Evolutionary conservation across 495 filamentous ascomycete species (phyloP).

Genomic region (Hypomontagnella submonticulosa): DNA sequence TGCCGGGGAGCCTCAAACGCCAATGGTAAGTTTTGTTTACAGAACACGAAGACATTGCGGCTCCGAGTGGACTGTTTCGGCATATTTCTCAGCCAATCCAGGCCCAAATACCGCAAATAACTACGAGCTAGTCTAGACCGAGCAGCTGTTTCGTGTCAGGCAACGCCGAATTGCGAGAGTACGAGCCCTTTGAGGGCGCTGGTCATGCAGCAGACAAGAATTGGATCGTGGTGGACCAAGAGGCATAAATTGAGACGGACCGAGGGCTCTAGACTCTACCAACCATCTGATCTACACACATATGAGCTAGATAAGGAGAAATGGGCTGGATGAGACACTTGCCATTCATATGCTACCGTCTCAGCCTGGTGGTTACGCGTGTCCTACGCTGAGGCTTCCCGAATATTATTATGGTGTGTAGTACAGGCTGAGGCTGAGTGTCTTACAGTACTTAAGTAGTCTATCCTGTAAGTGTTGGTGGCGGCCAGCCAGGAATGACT

Average conservation of each 20-base stretch:
- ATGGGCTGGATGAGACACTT: slow-evolving; percentile 23
- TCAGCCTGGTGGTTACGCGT: slow-evolving; percentile 40
- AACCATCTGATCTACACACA: slow-evolving; percentile 11
- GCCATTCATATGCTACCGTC: slow-evolving; percentile 15
- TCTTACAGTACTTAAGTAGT: slow-evolving; percentile 39
- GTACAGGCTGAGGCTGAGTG: slow-evolving; percentile 42
- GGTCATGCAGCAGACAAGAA: slow-evolving; percentile 17
- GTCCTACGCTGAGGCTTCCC: slow-evolving; percentile 28
- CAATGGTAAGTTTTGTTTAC: slow-evolving; percentile 9
- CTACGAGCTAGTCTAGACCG: background rate
- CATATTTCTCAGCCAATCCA: slow-evolving; percentile 31
- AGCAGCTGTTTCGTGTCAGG: slow-evolving; percentile 29
- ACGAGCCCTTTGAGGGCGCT: slow-evolving; percentile 8
- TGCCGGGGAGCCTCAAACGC: slow-evolving; percentile 14
- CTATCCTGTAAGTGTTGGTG: slow-evolving; percentile 16
- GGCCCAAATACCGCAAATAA: slow-evolving; percentile 7
- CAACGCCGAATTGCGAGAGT: background rate
- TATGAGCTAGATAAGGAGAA: background rate
- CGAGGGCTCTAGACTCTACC: slow-evolving; percentile 15
- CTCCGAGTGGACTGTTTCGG: slow-evolving; percentile 33
- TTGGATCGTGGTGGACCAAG: slow-evolving; percentile 8
- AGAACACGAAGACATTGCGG: slow-evolving; percentile 40
- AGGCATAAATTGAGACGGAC: slow-evolving; percentile 5
- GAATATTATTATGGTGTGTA: slow-evolving; percentile 31
- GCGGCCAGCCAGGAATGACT: slow-evolving; percentile 22